Percentiles rank a stretch among this genome's conserved stretches.
phyloP scores from a whole-genome alignment of 2,329 filamentous ascomycete species.

The Phoma sp. region DNA sequence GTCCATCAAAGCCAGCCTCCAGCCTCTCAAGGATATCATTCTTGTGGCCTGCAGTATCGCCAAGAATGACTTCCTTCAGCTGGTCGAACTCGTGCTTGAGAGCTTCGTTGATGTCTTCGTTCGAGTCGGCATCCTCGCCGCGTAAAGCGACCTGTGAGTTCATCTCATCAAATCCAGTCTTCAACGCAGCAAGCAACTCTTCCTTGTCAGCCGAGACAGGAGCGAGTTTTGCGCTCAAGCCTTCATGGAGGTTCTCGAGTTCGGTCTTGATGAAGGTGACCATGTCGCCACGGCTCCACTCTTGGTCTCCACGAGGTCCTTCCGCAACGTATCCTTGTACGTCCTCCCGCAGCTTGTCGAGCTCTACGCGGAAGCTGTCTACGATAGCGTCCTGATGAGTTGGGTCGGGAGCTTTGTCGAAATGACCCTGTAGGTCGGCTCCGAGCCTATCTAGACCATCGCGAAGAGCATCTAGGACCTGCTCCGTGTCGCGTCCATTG shows the following conservation, averaged over 20 bases:
- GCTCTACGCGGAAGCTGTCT: constrained; percentile 68
- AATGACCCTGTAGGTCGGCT: constrained; percentile 80
- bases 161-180: constrained; percentile 51
- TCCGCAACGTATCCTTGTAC: constrained; percentile 61
- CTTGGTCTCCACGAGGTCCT: constrained; percentile 53
- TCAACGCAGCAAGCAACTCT: constrained; percentile 50
- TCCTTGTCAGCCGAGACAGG: constrained; percentile 43
- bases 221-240: constrained; percentile 59
- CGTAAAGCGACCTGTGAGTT: constrained; percentile 50
- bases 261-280: constrained; percentile 62
- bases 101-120: constrained; percentile 66
- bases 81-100: constrained; percentile 85
- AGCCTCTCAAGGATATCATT: constrained; percentile 69
- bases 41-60: constrained; percentile 63
- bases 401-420: constrained; percentile 73
- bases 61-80: constrained; percentile 77
- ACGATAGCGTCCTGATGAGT: constrained; percentile 80
- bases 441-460: constrained; percentile 85
- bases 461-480: constrained; percentile 85
- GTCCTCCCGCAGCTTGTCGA: constrained; percentile 70
- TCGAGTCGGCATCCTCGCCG: constrained; percentile 46
- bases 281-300: constrained; percentile 54
- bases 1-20: constrained; percentile 58
- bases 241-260: constrained; percentile 67
- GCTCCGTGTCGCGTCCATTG: constrained; percentile 82